phyloP scores from a whole-genome alignment of 495 filamentous ascomycete genomes.

The Penicillium cataractarum region DNA sequence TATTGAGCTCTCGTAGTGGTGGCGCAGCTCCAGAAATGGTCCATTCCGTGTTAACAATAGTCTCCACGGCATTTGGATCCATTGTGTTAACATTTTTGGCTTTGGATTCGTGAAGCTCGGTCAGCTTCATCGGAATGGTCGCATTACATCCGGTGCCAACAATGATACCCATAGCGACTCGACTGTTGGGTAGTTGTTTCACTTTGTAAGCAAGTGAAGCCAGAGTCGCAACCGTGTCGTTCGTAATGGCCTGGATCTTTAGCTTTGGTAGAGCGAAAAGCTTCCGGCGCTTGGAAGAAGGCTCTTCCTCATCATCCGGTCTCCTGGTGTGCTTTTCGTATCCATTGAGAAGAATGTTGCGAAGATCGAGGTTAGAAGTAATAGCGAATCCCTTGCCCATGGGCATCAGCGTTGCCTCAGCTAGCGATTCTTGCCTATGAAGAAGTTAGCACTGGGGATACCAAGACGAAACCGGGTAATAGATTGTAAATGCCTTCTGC shows the following conservation, averaged over 20 bases:
- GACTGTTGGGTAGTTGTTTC: slow-evolving; percentile 64
- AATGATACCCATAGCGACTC: slow-evolving; percentile 79
- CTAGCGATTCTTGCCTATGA: slow-evolving; percentile 70
- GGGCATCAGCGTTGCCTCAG: slow-evolving; percentile 77
- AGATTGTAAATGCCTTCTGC: not conserved
- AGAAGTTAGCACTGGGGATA: slow-evolving; percentile 17
- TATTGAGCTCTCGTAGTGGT: slow-evolving; percentile 62
- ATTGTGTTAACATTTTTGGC: slow-evolving; percentile 44
- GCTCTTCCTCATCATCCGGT: slow-evolving; percentile 48
- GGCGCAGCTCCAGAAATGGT: slow-evolving; percentile 74
- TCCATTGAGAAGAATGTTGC: slow-evolving; percentile 65
- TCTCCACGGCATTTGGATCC: slow-evolving; percentile 54
- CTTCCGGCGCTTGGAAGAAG: slow-evolving; percentile 48
- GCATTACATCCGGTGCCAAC: slow-evolving; percentile 85
- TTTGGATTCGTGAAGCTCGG: slow-evolving; percentile 66
- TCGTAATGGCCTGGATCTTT: slow-evolving; percentile 75
- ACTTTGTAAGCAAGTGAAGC: slow-evolving; percentile 73
- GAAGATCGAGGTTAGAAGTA: slow-evolving; percentile 70
- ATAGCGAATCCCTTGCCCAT: slow-evolving; percentile 91
- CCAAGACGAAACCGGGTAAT: not conserved
- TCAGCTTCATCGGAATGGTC: slow-evolving; percentile 71
- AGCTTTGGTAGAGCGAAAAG: slow-evolving; percentile 63
- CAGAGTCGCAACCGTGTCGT: slow-evolving; percentile 80
- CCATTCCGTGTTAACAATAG: slow-evolving; percentile 87
- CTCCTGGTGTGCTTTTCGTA: slow-evolving; percentile 64